phyloP scores from a whole-genome alignment of 108 stramenopile genomes.

The Conticribra guillardii region DNA sequence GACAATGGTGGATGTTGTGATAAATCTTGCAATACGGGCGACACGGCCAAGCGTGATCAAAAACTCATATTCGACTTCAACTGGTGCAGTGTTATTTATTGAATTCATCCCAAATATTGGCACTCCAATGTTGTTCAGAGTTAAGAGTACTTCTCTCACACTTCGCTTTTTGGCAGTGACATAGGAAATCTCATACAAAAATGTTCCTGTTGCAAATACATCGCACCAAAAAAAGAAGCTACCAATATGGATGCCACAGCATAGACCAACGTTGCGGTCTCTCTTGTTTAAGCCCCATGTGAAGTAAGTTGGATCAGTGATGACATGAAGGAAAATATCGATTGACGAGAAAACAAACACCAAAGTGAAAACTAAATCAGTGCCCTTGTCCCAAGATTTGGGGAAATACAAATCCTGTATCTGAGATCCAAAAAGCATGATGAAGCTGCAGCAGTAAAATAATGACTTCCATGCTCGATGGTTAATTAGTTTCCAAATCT shows the following conservation, averaged over 20 bases:
- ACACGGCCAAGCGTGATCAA: slow-evolving; percentile 59
- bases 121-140: slow-evolving; percentile 48
- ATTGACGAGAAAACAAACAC: slow-evolving; percentile 49
- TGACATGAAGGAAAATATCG: slow-evolving; percentile 56
- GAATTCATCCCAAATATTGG: slow-evolving; percentile 47
- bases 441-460: slow-evolving; percentile 9
- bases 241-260: slow-evolving; percentile 42
- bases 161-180: slow-evolving; percentile 37
- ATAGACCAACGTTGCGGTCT: not conserved
- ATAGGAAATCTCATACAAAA: slow-evolving; percentile 64
- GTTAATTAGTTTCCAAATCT: not conserved
- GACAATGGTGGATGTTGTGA: slow-evolving; percentile 62
- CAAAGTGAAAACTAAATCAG: slow-evolving; percentile 53
- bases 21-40: slow-evolving; percentile 69
- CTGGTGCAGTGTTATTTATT: not conserved
- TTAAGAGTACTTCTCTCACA: slow-evolving; percentile 14
- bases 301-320: slow-evolving; percentile 66
- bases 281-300: slow-evolving; percentile 20
- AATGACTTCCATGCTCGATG: slow-evolving; percentile 24
- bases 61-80: slow-evolving; percentile 24
- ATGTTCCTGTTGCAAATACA: slow-evolving; percentile 55
- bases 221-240: slow-evolving; percentile 84
- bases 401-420: slow-evolving; percentile 52
- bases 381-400: slow-evolving; percentile 35
- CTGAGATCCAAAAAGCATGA: slow-evolving; percentile 70